These are phyloP conservation scores for Thalassiosira hispida DNA, from an alignment of 352 stramenopile species.

Conservation along the genomic window DNA sequence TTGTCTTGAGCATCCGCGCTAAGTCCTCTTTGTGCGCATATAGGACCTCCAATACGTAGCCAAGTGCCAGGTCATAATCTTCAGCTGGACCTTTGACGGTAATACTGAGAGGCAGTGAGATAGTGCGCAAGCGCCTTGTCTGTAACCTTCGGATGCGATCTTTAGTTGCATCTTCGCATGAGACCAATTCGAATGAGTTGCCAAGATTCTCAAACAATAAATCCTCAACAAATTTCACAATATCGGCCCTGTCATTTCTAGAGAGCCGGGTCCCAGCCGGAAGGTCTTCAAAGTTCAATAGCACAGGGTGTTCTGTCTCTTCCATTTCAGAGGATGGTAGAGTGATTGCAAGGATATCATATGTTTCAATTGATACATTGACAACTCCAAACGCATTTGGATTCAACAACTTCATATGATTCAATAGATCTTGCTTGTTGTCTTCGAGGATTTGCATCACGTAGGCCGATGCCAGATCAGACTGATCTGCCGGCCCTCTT, in stretches of 20 bases:
- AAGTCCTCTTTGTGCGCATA: background rate
- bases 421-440: background rate
- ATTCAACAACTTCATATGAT: background rate
- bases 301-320: background rate
- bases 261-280: background rate
- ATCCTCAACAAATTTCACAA: background rate
- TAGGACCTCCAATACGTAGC: background rate
- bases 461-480: background rate
- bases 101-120: background rate
- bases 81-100: background rate
- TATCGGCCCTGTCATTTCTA: background rate
- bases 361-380: background rate
- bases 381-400: background rate
- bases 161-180: background rate
- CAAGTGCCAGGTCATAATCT: background rate
- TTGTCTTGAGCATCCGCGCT: background rate
- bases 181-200: background rate
- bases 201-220: background rate
- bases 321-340: background rate
- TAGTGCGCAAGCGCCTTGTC: background rate
- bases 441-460: constrained; percentile 3
- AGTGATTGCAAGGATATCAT: background rate
- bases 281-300: background rate
- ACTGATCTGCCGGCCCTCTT: background rate
- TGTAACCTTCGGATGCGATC: background rate